These are phyloP conservation scores for Myriosclerotinia curreyana DNA, from an alignment of 2,329 filamentous ascomycete genomes.

Conservation along the genomic window DNA sequence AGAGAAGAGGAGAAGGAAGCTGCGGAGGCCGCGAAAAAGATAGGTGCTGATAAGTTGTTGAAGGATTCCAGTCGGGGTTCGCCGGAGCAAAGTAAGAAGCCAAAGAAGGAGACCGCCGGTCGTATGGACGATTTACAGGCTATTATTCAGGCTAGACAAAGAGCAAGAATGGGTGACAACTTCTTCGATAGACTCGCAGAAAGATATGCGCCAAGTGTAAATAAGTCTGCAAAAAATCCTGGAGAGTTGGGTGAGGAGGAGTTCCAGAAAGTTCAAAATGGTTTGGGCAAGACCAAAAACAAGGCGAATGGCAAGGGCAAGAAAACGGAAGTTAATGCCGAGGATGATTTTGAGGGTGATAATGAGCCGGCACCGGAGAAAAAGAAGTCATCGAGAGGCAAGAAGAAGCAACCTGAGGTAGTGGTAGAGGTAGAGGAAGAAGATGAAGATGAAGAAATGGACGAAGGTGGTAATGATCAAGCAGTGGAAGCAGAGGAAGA, in stretches of 20 bases:
- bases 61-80: conserved; percentile 35
- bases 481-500: conserved; percentile 15
- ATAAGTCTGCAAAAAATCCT: conserved; percentile 55
- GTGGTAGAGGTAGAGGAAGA: conserved; percentile 3
- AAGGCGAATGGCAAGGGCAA: conserved; percentile 42
- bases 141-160: conserved; percentile 69
- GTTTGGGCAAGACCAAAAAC: conserved; percentile 1
- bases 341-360: conserved; percentile 19
- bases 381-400: conserved; percentile 12
- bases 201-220: conserved; percentile 60
- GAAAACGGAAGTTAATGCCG: conserved; percentile 18
- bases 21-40: conserved; percentile 68
- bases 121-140: conserved; percentile 60
- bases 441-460: conserved; percentile 11
- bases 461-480: background rate
- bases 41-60: conserved; percentile 70
- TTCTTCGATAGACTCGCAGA: conserved; percentile 67
- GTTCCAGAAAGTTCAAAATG: conserved; percentile 44
- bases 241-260: conserved; percentile 59
- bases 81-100: conserved; percentile 48
- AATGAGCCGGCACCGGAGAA: conserved; percentile 1
- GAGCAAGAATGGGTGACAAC: conserved; percentile 59
- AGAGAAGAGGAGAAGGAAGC: conserved; percentile 65
- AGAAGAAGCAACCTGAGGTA: conserved; percentile 8
- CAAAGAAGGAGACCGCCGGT: conserved; percentile 41